These are phyloP conservation scores for Allium fistulosum DNA, from an alignment of 106 monocot species.

Conservation along the genomic window DNA sequence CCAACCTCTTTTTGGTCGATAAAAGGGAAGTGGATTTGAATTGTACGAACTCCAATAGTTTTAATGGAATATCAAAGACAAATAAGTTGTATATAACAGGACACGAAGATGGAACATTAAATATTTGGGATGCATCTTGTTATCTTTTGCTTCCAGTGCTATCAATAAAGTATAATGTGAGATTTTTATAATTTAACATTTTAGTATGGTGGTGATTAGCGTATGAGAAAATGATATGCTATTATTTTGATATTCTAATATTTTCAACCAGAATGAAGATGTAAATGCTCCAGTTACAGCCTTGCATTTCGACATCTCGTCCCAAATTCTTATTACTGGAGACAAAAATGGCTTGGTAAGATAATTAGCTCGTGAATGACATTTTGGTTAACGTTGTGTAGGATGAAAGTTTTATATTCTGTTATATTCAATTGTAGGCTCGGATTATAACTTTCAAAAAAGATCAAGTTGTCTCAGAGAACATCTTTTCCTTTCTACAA, in stretches of 20 bases:
- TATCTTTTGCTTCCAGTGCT: constrained; percentile 44
- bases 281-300: constrained; percentile 43
- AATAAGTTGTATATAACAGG: constrained; percentile 69
- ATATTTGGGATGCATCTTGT: constrained; percentile 87
- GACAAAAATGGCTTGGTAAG: constrained; percentile 60
- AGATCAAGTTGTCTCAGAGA: constrained; percentile 29
- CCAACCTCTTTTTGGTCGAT: constrained; percentile 43
- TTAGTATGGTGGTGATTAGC: neutral
- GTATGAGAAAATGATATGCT: neutral
- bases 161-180: constrained; percentile 56
- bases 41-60: constrained; percentile 9
- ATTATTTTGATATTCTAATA: constrained; percentile 5
- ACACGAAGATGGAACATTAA: constrained; percentile 70
- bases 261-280: constrained; percentile 41
- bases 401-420: neutral
- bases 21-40: constrained; percentile 32
- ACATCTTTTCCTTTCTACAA: constrained; percentile 63
- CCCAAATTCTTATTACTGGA: constrained; percentile 52
- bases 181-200: neutral
- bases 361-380: neutral
- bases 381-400: neutral
- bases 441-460: constrained; percentile 58
- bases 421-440: constrained; percentile 36
- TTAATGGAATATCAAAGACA: constrained; percentile 34
- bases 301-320: constrained; percentile 61